Evolutionary conservation across 306 rosid genomes (phyloP).

Genomic region (Myrica gale): DNA sequence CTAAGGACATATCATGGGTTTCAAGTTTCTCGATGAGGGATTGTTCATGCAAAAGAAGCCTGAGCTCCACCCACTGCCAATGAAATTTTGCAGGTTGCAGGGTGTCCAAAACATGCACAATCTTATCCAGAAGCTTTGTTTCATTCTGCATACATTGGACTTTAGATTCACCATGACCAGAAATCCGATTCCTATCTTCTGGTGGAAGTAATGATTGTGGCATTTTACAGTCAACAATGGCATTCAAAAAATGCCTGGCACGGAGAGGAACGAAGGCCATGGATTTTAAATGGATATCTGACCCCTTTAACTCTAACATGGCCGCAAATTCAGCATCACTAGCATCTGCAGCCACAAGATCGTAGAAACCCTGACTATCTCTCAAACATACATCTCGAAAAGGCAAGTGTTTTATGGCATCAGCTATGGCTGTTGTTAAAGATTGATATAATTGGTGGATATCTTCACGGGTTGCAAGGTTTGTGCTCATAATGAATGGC

Average conservation of each 20-base stretch:
- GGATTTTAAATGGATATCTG: conserved; percentile 65
- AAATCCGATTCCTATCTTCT: conserved; percentile 52
- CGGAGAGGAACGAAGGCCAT: conserved; percentile 94
- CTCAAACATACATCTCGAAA: conserved; percentile 90
- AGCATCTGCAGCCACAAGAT: conserved; percentile 67
- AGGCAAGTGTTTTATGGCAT: conserved; percentile 79
- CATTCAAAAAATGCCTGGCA: conserved; percentile 79
- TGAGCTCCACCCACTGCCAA: conserved; percentile 98
- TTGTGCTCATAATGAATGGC: conserved; percentile 59
- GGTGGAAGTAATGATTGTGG: conserved; percentile 41
- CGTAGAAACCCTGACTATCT: conserved; percentile 81
- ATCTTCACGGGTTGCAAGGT: conserved; percentile 65
- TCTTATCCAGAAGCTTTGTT: conserved; percentile 73
- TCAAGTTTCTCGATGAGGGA: conserved; percentile 74
- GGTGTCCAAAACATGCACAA: conserved; percentile 74
- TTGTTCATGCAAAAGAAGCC: conserved; percentile 92
- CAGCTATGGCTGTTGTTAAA: conserved; percentile 58
- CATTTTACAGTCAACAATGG: conserved; percentile 82
- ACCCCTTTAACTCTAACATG: conserved; percentile 71
- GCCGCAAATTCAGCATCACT: conserved; percentile 83
- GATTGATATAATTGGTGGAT: conserved; percentile 71
- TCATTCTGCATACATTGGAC: conserved; percentile 46
- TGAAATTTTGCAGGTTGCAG: conserved; percentile 94
- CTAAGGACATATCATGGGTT: conserved; percentile 53
- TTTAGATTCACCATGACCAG: conserved; percentile 61